phyloP scores from a whole-genome alignment of 73 alveolate species.

The Tetrahymena malaccensis region DNA sequence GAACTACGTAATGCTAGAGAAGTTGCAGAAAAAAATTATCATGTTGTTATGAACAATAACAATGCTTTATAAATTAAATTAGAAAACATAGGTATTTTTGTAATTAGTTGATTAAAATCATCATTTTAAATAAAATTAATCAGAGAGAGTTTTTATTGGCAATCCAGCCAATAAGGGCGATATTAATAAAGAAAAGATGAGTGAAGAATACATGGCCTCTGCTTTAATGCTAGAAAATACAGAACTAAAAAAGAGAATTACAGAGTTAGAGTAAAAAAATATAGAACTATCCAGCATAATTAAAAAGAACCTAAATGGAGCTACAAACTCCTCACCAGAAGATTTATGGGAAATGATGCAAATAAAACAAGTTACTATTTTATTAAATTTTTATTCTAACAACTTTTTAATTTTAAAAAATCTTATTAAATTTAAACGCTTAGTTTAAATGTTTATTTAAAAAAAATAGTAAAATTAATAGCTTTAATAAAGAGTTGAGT shows the following conservation, averaged over 20 bases:
- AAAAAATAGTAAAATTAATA: neutral
- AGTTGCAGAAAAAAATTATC: slow-evolving; percentile 79
- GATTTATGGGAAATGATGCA: slow-evolving; percentile 70
- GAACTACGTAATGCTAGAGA: slow-evolving; percentile 86
- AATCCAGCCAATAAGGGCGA: slow-evolving; percentile 73
- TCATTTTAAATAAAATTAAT: neutral
- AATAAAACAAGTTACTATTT: slow-evolving; percentile 71
- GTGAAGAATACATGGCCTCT: slow-evolving; percentile 81
- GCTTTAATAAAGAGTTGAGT: slow-evolving; percentile 76
- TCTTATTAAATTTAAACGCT: neutral
- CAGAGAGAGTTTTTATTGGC: slow-evolving; percentile 88
- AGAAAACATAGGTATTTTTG: slow-evolving; percentile 65
- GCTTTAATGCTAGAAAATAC: slow-evolving; percentile 89
- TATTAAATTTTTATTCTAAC: slow-evolving; percentile 4
- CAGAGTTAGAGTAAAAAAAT: slow-evolving; percentile 84
- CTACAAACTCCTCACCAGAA: slow-evolving; percentile 37
- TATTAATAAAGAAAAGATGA: slow-evolving; percentile 60
- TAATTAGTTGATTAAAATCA: neutral
- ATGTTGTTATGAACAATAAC: slow-evolving; percentile 84
- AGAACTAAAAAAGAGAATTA: slow-evolving; percentile 85
- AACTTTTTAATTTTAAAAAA: too few relatives aligned
- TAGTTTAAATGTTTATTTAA: neutral
- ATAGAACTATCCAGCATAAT: slow-evolving; percentile 55
- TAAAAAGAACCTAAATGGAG: slow-evolving; percentile 29
- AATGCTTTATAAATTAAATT: slow-evolving; percentile 80